Percentiles rank a stretch among this genome's conserved stretches.
Conservation (phyloP, 139 green algal species). For the Chlamydomonas sphaeroides region DNA sequence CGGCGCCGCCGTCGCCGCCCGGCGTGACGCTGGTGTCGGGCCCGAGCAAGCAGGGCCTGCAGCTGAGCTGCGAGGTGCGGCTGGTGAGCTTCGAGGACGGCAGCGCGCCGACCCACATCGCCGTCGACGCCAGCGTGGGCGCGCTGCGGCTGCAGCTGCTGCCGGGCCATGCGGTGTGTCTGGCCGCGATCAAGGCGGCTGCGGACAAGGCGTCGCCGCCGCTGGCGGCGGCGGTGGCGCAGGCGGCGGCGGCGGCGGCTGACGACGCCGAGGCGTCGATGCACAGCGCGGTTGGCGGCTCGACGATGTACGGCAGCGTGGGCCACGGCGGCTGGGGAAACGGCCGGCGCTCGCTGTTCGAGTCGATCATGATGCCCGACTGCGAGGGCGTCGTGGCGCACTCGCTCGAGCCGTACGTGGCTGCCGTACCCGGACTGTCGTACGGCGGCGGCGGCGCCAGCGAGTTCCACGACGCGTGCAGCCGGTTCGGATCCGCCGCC, state of each 20-base stretch:
- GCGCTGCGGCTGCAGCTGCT: conserved; percentile 27
- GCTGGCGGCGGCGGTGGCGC: neutral
- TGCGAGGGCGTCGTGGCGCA: conserved; percentile 62
- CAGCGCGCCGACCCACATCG: neutral
- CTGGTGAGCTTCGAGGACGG: neutral
- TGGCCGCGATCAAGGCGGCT: neutral
- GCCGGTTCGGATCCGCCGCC: conserved; percentile 14
- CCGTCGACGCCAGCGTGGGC: neutral
- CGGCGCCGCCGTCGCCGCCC: neutral
- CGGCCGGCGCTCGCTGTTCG: conserved; percentile 63
- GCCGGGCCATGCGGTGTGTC: conserved; percentile 10
- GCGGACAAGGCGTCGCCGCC: neutral
- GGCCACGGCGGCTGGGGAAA: conserved; percentile 50
- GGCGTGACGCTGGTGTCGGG: conserved; percentile 27
- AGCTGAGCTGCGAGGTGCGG: conserved; percentile 17
- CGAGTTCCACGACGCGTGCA: conserved; percentile 34
- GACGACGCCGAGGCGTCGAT: neutral
- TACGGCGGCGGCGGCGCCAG: neutral
- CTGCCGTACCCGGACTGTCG: neutral
- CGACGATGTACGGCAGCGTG: neutral
- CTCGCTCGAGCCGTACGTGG: conserved; percentile 50
- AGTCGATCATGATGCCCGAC: conserved; percentile 67
- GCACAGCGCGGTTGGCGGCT: neutral
- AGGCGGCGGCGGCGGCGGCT: neutral
- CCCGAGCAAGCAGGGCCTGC: conserved; percentile 16